Percentiles rank a stretch among this genome's conserved stretches.
These are phyloP conservation scores for Fusarium heterosporum DNA, from an alignment of 2,329 filamentous ascomycete species.

Conservation along the genomic window DNA sequence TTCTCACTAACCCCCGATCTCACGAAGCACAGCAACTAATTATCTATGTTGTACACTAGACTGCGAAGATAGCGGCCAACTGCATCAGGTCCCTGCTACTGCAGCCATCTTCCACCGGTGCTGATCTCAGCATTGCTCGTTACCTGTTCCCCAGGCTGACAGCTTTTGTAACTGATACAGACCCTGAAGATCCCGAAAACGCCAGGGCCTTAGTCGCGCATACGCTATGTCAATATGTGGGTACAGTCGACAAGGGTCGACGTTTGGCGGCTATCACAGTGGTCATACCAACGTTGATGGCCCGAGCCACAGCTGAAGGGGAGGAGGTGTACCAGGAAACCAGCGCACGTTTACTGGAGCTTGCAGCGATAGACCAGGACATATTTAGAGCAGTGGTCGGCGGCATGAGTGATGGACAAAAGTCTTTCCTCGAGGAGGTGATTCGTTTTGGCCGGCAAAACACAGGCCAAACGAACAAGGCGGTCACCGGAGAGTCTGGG, in stretches of 20 bases:
- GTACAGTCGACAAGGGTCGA: slow-evolving; percentile 58
- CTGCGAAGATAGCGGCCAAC: slow-evolving; percentile 88
- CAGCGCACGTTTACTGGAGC: slow-evolving; percentile 79
- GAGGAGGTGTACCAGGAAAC: slow-evolving; percentile 75
- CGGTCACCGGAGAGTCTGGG: slow-evolving; percentile 57
- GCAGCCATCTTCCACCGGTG: slow-evolving; percentile 68
- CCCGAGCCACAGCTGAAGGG: slow-evolving; percentile 75
- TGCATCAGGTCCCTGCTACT: slow-evolving; percentile 89
- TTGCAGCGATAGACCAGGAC: slow-evolving; percentile 79
- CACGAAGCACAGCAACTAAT: slow-evolving; percentile 12
- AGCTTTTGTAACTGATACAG: slow-evolving; percentile 76
- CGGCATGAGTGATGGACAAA: slow-evolving; percentile 76
- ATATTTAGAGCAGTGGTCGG: slow-evolving; percentile 81
- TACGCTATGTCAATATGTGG: slow-evolving; percentile 79
- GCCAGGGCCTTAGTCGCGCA: slow-evolving; percentile 78
- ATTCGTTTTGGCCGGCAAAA: slow-evolving; percentile 72
- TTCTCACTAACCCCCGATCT: background rate
- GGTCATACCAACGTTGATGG: slow-evolving; percentile 80
- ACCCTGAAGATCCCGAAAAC: slow-evolving; percentile 82
- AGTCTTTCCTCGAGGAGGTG: slow-evolving; percentile 82
- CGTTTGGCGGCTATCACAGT: slow-evolving; percentile 75
- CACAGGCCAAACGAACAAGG: slow-evolving; percentile 56
- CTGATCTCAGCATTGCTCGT: slow-evolving; percentile 79
- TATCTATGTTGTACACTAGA: slow-evolving; percentile 59
- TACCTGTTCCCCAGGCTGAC: slow-evolving; percentile 81